Evolutionary conservation across 225 moss, liverwort and hornwort genomes (phyloP), one percentile per base, ranked within the genome.

Genomic region (Climacium dendroides): DNA sequence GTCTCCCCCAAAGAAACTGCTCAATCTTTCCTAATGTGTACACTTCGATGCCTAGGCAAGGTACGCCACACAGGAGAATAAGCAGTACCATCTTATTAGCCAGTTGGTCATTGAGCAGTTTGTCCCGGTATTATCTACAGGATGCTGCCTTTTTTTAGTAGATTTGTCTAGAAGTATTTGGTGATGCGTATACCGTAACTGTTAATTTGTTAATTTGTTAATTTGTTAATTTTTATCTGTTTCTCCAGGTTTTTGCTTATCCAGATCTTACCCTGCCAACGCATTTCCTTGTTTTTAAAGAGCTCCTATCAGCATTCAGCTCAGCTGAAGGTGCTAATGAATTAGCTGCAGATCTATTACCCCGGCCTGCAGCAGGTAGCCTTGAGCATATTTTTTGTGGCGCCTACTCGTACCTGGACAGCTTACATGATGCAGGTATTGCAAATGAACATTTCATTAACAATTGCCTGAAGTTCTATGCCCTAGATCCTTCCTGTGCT

Each of bases 31-130:
- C 80, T 96, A 47, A 88, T 94, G 91, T 90, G 94, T 88, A 84
- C 92, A 78, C 91, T 97, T 35, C 95, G 91, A 85, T 96, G 95
- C 84, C 61, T 97, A 57, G 87, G 91, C 88, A 96, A 97, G 97
- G 97, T 97, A 91, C n/a, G n/a, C n/a, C n/a, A n/a, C n/a, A n/a
- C n/a, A n/a, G n/a, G n/a, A n/a, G n/a, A n/a, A n/a, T n/a, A n/a
- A n/a, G n/a, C n/a, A n/a, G n/a, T 30, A 79, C 48, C 62, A 79
- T 71, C 64, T 74, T 78, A 50, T 55, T 54, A 53, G 81, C 80
- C 15, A 9, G 45, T 80, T 74, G 82, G 43, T 43, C 37, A 62
- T 84, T 78, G 61, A 80, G 61, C 19, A 83, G 29, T 60, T 57
- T 63, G 25, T 71, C 22, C 77, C 50, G 26, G 41, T 72, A 63